Conservation (phyloP, 352 stramenopile genomes). For the Globisporangium nagaii region DNA sequence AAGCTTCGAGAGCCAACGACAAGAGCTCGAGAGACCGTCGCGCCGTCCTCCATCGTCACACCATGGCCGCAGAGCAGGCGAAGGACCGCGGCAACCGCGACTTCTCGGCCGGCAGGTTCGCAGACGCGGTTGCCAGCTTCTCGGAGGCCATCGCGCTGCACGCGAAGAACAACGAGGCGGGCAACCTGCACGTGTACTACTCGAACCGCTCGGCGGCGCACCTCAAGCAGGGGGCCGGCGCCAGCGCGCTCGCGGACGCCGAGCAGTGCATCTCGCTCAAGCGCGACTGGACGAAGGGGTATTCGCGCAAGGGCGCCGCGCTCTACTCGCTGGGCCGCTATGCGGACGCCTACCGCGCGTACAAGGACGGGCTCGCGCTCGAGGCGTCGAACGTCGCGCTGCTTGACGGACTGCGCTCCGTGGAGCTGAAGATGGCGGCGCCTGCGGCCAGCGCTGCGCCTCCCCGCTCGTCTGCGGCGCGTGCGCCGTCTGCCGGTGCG, state of each 20-base stretch:
- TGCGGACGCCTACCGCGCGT: constrained; percentile 67
- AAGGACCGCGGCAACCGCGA: constrained; percentile 83
- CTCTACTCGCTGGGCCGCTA: constrained; percentile 63
- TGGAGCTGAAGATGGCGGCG: constrained; percentile 45
- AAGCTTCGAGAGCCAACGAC: constrained; percentile 9
- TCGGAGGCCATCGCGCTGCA: constrained; percentile 75
- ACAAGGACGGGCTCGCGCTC: constrained; percentile 66
- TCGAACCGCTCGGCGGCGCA: constrained; percentile 84
- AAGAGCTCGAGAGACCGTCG: not conserved
- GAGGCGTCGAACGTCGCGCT: constrained; percentile 63
- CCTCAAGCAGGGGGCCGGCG: constrained; percentile 70
- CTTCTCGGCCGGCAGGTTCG: constrained; percentile 65
- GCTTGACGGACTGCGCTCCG: constrained; percentile 55
- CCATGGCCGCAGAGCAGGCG: constrained; percentile 81
- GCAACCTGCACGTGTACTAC: constrained; percentile 65
- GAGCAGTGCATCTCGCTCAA: constrained; percentile 74
- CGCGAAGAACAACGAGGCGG: constrained; percentile 15
- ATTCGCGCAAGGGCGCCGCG: constrained; percentile 78
- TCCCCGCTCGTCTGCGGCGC: constrained; percentile 3
- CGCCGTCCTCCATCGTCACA: not conserved
- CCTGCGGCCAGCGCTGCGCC: constrained; percentile 8
- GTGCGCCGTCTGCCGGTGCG: constrained; percentile 9
- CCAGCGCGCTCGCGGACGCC: constrained; percentile 65
- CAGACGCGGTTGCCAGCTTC: constrained; percentile 66
- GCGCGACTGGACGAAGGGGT: constrained; percentile 82